phyloP scores from a whole-genome alignment of 495 filamentous ascomycete species.

The Lasiosphaeris hirsuta region DNA sequence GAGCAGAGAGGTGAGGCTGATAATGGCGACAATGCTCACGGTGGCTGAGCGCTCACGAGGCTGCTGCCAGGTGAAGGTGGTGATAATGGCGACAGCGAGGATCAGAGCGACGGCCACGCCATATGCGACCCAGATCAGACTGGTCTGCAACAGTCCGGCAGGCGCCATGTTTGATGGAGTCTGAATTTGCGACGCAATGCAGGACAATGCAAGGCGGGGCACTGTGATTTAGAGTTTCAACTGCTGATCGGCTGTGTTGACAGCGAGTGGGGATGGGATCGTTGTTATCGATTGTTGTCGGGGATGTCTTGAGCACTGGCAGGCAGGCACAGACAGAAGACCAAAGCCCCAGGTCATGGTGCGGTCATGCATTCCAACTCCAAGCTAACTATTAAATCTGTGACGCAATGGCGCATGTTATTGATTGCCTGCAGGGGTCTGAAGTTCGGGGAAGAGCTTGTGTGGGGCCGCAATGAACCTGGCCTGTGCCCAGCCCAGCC shows the following conservation, averaged over 20 bases:
- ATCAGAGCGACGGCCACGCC: slow-evolving; percentile 71
- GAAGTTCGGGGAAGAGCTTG: slow-evolving; percentile 12
- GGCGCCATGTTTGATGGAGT: slow-evolving; percentile 48
- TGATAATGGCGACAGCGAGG: slow-evolving; percentile 68
- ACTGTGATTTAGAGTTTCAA: no score
- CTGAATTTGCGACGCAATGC: background rate
- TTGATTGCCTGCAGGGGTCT: background rate
- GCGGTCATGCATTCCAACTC: no score
- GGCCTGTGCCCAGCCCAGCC: no score
- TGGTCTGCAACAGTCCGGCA: slow-evolving; percentile 66
- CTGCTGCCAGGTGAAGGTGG: slow-evolving; percentile 82
- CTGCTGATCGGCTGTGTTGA: no score
- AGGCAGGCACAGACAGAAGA: background rate
- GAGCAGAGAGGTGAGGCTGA: slow-evolving; percentile 80
- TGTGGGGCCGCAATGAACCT: slow-evolving; percentile 8
- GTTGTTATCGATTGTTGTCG: background rate
- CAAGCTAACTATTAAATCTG: slow-evolving; percentile 7
- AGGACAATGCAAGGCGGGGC: background rate
- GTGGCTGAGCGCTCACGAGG: slow-evolving; percentile 78
- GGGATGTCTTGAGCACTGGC: background rate
- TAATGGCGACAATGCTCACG: slow-evolving; percentile 77
- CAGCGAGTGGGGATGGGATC: no score
- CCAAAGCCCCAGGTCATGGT: no score
- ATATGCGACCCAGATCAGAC: slow-evolving; percentile 91
- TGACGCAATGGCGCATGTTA: slow-evolving; percentile 29